Percentiles rank a stretch among this genome's conserved stretches.
Conservation (phyloP, 2,329 filamentous ascomycete species). For the Nemania bipapillata region DNA sequence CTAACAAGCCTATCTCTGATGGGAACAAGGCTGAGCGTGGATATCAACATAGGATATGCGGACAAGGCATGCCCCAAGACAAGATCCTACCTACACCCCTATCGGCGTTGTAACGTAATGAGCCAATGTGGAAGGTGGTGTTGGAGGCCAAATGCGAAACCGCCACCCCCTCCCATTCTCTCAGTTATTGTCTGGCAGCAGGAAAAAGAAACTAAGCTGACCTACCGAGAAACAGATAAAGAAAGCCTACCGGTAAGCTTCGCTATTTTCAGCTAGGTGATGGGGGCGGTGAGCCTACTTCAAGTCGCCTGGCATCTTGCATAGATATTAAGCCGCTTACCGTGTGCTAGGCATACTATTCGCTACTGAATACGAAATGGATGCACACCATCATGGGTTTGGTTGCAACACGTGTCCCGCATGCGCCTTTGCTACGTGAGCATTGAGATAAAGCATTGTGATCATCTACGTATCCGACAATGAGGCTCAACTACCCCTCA, state of each 20-base stretch:
- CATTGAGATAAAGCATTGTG: neutral
- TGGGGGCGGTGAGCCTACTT: constrained; percentile 6
- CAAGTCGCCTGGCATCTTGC: constrained; percentile 1
- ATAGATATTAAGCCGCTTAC: neutral
- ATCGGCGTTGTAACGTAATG: too few relatives aligned
- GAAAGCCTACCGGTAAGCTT: neutral
- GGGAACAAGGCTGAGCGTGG: neutral
- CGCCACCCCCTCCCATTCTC: too few relatives aligned
- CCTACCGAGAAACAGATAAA: neutral
- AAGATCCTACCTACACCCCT: too few relatives aligned
- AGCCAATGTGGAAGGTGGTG: neutral
- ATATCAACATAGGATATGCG: too few relatives aligned
- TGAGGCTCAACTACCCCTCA: constrained; percentile 22
- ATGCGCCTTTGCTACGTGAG: too few relatives aligned
- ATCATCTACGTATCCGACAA: neutral
- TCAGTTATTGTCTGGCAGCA: neutral
- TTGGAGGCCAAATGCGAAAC: neutral
- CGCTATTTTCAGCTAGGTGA: neutral
- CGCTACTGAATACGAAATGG: neutral
- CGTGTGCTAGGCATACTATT: neutral
- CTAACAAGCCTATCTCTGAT: too few relatives aligned
- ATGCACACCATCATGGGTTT: neutral
- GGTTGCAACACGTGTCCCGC: neutral
- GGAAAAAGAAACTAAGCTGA: neutral
- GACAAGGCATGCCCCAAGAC: too few relatives aligned